Evolutionary conservation across 176 grass and related monocot genomes (phyloP).

Genomic region (Carex cristatella): DNA sequence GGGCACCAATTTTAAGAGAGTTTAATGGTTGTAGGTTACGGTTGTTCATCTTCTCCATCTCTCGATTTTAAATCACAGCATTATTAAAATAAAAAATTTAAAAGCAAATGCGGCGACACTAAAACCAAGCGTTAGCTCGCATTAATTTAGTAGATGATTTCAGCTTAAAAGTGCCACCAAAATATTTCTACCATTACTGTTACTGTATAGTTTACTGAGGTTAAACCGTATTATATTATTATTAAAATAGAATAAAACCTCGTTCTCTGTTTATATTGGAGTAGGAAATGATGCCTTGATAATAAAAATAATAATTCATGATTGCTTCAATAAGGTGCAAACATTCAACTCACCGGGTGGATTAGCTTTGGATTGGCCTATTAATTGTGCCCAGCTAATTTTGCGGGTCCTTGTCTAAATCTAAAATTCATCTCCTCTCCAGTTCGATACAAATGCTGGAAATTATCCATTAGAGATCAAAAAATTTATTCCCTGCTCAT

Average conservation of each 20-base stretch:
- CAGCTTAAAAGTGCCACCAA: not conserved
- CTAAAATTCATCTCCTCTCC: not conserved
- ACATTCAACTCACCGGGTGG: not conserved
- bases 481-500: no score
- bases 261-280: no score
- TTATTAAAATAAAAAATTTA: not conserved
- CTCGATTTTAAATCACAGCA: not conserved
- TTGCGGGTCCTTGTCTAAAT: not conserved
- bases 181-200: not conserved
- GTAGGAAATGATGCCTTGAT: not conserved
- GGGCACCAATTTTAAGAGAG: not conserved
- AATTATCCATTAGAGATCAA: no score
- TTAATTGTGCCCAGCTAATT: conserved; percentile 9
- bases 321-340: not conserved
- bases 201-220: not conserved
- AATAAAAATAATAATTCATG: not conserved
- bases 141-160: no score
- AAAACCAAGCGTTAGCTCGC: no score
- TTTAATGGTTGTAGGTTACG: conserved; percentile 13
- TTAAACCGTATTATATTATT: no score
- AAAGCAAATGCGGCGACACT: not conserved
- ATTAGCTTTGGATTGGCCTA: not conserved
- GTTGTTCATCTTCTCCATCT: conserved; percentile 18
- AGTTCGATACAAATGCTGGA: not conserved
- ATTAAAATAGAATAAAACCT: not conserved